These are phyloP conservation scores for Neovahlkampfia damariscottae DNA, from an alignment of 78 protist genomes.

Conservation along the genomic window DNA sequence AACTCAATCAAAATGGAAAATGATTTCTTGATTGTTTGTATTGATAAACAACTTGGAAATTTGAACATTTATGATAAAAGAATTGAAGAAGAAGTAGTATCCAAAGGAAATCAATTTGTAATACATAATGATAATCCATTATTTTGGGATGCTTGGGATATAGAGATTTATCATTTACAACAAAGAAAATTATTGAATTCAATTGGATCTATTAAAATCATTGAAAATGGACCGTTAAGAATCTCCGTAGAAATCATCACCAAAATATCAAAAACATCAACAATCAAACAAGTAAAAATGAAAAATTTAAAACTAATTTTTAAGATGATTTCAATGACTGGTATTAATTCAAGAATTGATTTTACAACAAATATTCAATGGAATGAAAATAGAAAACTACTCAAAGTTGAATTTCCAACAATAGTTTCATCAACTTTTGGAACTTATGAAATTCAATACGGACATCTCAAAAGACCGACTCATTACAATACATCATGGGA, in stretches of 20 bases:
- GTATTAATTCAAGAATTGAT: too few relatives aligned
- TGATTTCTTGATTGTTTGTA: neutral
- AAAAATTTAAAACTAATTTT: too few relatives aligned
- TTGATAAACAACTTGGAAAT: neutral
- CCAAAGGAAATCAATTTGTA: conserved; percentile 26
- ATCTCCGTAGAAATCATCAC: too few relatives aligned
- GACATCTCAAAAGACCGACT: conserved; percentile 61
- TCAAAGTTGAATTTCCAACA: conserved; percentile 58
- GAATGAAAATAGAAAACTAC: conserved; percentile 37
- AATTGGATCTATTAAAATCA: too few relatives aligned
- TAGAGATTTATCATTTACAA: conserved; percentile 29
- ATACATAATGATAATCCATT: conserved; percentile 46
- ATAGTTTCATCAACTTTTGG: conserved; percentile 32
- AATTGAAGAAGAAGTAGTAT: neutral
- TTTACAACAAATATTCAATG: conserved; percentile 35
- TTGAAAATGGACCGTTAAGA: neutral
- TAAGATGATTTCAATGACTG: too few relatives aligned
- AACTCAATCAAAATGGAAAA: neutral
- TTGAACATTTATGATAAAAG: neutral
- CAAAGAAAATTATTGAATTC: neutral
- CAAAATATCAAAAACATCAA: too few relatives aligned
- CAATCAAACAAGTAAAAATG: too few relatives aligned
- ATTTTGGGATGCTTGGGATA: conserved; percentile 70
- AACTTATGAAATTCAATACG: conserved; percentile 56
- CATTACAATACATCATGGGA: conserved; percentile 72